Evolutionary conservation across 108 stramenopile genomes (phyloP), one percentile per base, ranked within the genome.

Genomic region (Mediolabrus comicus): DNA sequence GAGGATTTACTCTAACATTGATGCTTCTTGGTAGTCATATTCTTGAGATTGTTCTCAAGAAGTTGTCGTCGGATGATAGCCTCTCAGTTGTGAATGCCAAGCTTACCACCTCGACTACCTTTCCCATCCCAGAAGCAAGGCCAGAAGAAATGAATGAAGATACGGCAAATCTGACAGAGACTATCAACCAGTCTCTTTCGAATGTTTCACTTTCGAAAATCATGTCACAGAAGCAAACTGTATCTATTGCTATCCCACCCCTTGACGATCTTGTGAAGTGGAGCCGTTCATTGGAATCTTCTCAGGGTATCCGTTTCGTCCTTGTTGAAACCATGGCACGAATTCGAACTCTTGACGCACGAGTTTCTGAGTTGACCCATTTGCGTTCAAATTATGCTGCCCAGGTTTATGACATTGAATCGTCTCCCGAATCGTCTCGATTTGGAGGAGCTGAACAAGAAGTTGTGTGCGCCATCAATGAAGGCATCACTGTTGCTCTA

Each of bases 401-500:
- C 9, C 83, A 85, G 34, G 69, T 88, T 0, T 69, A 68, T 36
- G 67, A 79, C 49, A 60, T 67, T 7, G 71, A 63, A 0, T 30
- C 36, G 3, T 11, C 10, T 22, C 14, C 7, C 10, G 41, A 34
- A 2, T n/a, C 43, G 13, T 36, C 66, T 55, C 31, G 28, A 4
- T 64, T 60, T 41, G 74, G 74, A 10, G 75, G 74, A 3, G 71
- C 54, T 26, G 85, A 86, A 31, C 81, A 86, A 72, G 83, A 84
- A 55, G 85, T 88, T 5, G 83, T 86, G 3, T 86, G 85, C 60
- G 82, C 81, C 41, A 66, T 88, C 27, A 81, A 81, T 53, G 83
- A 86, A 11, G 87, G 87, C 5, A 84, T 88, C 43, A 81, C 85
- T 33, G 72, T 88, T 6, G 83, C 85, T 43, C 43, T 88, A 22